phyloP scores from a whole-genome alignment of 2,329 filamentous ascomycete species.

The Aspergillus vadensis region DNA sequence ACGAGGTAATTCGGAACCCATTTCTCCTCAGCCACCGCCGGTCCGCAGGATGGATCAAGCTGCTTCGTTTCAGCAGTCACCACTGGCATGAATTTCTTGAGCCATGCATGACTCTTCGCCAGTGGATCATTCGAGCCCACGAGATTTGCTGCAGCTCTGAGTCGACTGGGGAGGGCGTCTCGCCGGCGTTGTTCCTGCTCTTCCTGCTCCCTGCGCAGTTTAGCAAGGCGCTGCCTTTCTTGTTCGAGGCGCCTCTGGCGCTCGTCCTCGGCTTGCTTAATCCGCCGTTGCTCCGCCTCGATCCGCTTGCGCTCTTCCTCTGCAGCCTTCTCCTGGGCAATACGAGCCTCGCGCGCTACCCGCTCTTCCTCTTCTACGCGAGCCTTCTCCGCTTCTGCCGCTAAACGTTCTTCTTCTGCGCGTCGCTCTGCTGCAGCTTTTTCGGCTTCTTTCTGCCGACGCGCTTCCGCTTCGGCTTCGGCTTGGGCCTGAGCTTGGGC shows the following conservation, averaged over 20 bases:
- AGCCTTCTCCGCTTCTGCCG: slow-evolving; percentile 34
- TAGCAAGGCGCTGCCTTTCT: slow-evolving; percentile 46
- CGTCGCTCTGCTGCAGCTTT: slow-evolving; percentile 36
- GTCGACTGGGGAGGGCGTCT: slow-evolving; percentile 48
- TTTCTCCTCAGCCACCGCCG: slow-evolving; percentile 43
- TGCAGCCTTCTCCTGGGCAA: slow-evolving; percentile 45
- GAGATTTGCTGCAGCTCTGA: slow-evolving; percentile 48
- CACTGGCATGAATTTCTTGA: slow-evolving; percentile 50
- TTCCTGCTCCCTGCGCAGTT: slow-evolving; percentile 47
- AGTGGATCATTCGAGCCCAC: slow-evolving; percentile 46
- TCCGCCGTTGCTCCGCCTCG: slow-evolving; percentile 45
- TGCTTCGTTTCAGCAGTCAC: slow-evolving; percentile 47
- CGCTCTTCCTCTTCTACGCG: slow-evolving; percentile 38
- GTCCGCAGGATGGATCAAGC: slow-evolving; percentile 43
- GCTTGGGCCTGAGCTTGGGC: not conserved
- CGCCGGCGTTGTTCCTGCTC: slow-evolving; percentile 50
- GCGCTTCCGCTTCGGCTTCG: slow-evolving; percentile 30
- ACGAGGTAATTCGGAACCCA: slow-evolving; percentile 55
- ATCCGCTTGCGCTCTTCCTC: slow-evolving; percentile 47
- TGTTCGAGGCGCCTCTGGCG: slow-evolving; percentile 46
- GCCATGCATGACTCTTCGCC: slow-evolving; percentile 46
- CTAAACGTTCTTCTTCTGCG: slow-evolving; percentile 33
- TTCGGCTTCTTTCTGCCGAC: slow-evolving; percentile 25
- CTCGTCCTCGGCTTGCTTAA: slow-evolving; percentile 51
- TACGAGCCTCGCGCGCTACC: slow-evolving; percentile 35